Evolutionary conservation across 2,329 filamentous ascomycete genomes (phyloP).

Genomic region (Epichloe scottii): DNA sequence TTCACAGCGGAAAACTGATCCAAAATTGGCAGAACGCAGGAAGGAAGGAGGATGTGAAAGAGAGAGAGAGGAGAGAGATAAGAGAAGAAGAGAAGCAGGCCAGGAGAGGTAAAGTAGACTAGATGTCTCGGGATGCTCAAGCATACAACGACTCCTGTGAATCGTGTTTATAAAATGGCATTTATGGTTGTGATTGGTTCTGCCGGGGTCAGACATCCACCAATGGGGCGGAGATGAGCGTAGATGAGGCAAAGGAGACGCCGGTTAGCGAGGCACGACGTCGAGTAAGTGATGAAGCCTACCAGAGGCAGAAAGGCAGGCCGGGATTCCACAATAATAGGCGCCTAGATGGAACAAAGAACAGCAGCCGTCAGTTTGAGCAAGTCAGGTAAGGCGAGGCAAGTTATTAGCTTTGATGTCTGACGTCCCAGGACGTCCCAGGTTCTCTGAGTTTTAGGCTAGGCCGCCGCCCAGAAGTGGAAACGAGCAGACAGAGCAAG

Average conservation of each 20-base stretch:
- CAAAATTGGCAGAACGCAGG: neutral
- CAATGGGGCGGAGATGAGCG: constrained; percentile 21
- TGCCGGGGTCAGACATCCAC: constrained; percentile 17
- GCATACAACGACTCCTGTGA: constrained; percentile 12
- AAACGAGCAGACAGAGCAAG: constrained; percentile 2
- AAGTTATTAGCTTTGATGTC: neutral
- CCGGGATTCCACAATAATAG: constrained; percentile 13
- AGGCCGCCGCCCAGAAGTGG: constrained; percentile 1
- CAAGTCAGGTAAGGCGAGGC: neutral
- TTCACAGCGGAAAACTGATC: neutral
- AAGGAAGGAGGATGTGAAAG: neutral
- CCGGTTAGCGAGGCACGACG: constrained; percentile 19
- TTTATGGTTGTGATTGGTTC: constrained; percentile 22
- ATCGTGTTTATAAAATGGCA: constrained; percentile 17
- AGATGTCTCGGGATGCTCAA: constrained; percentile 18
- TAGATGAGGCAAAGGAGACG: constrained; percentile 22
- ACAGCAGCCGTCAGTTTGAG: neutral
- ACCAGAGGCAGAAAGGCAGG: constrained; percentile 6
- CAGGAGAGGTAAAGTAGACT: constrained; percentile 1
- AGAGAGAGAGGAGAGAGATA: neutral
- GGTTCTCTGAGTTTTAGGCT: neutral
- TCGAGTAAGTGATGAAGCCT: constrained; percentile 7
- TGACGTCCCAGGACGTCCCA: neutral
- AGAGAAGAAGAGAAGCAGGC: constrained; percentile 5
- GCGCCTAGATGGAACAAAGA: constrained; percentile 7